Evolutionary conservation across 2,329 filamentous ascomycete species (phyloP).

Genomic region (Colletotrichum orchidophilum): DNA sequence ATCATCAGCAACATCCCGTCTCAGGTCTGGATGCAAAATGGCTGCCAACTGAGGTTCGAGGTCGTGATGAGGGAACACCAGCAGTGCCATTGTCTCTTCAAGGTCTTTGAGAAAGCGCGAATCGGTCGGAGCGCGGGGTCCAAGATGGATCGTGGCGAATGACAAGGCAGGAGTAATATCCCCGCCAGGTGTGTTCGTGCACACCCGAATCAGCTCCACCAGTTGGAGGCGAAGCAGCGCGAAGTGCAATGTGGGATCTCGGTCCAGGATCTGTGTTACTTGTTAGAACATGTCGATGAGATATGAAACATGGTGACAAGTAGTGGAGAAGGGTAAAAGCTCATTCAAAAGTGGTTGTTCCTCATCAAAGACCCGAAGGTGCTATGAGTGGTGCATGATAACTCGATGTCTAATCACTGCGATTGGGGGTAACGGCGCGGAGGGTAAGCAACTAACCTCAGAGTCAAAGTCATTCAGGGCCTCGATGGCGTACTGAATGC

Average conservation of each 20-base stretch:
- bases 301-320: not conserved
- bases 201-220: constrained; percentile 88
- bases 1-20: constrained; percentile 82
- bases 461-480: constrained; percentile 90
- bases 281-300: constrained; percentile 39
- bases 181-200: constrained; percentile 70
- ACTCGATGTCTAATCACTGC: constrained; percentile 90
- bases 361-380: constrained; percentile 88
- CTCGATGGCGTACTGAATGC: constrained; percentile 86
- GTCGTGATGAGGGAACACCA: constrained; percentile 87
- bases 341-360: constrained; percentile 71
- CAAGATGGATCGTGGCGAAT: constrained; percentile 89
- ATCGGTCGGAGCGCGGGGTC: constrained; percentile 85
- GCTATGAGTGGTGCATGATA: constrained; percentile 99
- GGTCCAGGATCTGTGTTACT: constrained; percentile 81
- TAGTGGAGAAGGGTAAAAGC: constrained; percentile 30
- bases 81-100: constrained; percentile 90
- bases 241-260: constrained; percentile 86
- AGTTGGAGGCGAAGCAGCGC: constrained; percentile 89
- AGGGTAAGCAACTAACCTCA: constrained; percentile 69
- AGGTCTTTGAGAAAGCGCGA: constrained; percentile 85
- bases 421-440: constrained; percentile 42
- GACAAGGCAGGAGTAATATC: constrained; percentile 83
- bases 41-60: constrained; percentile 79
- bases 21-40: constrained; percentile 81